These are phyloP conservation scores for Nicotiana obtusifolia DNA, from an alignment of 257 asterid genomes.

Conservation along the genomic window DNA sequence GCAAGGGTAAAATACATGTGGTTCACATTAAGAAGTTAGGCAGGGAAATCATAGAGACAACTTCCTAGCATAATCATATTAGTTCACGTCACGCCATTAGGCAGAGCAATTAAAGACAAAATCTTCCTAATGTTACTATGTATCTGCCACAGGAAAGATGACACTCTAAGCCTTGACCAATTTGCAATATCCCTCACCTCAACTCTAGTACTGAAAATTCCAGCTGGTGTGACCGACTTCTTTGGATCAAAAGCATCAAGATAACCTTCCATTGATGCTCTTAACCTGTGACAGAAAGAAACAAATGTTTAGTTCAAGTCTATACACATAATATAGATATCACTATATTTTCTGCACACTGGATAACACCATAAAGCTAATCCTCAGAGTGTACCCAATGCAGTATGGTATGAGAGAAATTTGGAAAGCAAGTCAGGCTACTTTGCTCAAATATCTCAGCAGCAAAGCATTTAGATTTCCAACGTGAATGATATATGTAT, in stretches of 20 bases:
- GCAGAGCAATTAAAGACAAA: neutral
- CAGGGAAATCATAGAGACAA: neutral
- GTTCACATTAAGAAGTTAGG: slow-evolving; percentile 2
- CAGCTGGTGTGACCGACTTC: slow-evolving; percentile 64
- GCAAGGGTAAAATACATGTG: neutral
- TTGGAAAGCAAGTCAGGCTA: neutral
- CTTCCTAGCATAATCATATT: neutral
- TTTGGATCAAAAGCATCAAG: slow-evolving; percentile 76
- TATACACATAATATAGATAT: neutral
- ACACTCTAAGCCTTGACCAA: neutral
- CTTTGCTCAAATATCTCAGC: neutral
- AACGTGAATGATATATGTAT: neutral
- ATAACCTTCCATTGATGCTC: slow-evolving; percentile 81
- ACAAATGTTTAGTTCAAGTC: slow-evolving; percentile 14
- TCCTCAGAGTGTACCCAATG: neutral
- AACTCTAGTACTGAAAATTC: slow-evolving; percentile 65
- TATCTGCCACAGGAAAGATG: neutral
- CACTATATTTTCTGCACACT: neutral
- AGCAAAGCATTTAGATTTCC: neutral
- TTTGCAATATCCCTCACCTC: slow-evolving; percentile 47
- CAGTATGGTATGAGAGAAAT: neutral
- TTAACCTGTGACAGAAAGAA: slow-evolving; percentile 49
- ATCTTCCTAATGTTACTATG: neutral
- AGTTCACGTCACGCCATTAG: neutral
- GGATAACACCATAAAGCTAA: neutral